Conservation (phyloP, 495 filamentous ascomycete species). For the Hypoxylon lienhwacheense region DNA sequence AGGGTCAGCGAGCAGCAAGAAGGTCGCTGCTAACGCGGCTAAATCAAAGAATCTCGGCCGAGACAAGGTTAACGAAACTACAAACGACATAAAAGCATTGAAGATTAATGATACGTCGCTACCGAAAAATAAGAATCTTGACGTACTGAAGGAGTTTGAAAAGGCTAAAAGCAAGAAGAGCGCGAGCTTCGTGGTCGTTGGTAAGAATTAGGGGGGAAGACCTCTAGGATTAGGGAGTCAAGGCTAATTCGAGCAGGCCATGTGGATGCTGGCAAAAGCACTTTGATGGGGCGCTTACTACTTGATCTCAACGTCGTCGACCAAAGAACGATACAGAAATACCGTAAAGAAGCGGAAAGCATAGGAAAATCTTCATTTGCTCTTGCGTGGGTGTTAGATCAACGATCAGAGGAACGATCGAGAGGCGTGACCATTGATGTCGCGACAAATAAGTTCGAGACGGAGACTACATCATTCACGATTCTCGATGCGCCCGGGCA, state of each 20-base stretch:
- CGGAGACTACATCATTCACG: constrained; percentile 80
- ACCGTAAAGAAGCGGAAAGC: constrained; percentile 81
- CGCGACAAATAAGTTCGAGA: constrained; percentile 91
- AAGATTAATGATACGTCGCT: constrained; percentile 70
- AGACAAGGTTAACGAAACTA: constrained; percentile 40
- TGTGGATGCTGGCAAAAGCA: constrained; percentile 97
- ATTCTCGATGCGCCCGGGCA: constrained; percentile 96
- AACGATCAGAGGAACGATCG: constrained; percentile 79
- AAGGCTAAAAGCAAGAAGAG: constrained; percentile 74
- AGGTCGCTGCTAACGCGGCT: constrained; percentile 32
- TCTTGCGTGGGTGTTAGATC: constrained; percentile 93
- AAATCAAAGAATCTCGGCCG: constrained; percentile 42
- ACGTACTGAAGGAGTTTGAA: constrained; percentile 81
- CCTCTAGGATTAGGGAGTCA: neutral
- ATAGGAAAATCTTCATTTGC: constrained; percentile 96
- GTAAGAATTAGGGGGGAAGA: constrained; percentile 48
- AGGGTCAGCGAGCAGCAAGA: constrained; percentile 51
- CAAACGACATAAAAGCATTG: constrained; percentile 58
- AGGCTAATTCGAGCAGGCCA: constrained; percentile 61
- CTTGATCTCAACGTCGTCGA: constrained; percentile 87
- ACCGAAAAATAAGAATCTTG: constrained; percentile 80
- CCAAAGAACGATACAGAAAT: constrained; percentile 82
- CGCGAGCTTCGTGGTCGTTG: constrained; percentile 95
- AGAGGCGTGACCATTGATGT: constrained; percentile 98
- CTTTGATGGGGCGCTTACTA: constrained; percentile 92